Percentiles rank a stretch among this genome's conserved stretches.
Evolutionary conservation across 768 basidiomycete species (phyloP).

Genomic region (Leccinum uliginosum): DNA sequence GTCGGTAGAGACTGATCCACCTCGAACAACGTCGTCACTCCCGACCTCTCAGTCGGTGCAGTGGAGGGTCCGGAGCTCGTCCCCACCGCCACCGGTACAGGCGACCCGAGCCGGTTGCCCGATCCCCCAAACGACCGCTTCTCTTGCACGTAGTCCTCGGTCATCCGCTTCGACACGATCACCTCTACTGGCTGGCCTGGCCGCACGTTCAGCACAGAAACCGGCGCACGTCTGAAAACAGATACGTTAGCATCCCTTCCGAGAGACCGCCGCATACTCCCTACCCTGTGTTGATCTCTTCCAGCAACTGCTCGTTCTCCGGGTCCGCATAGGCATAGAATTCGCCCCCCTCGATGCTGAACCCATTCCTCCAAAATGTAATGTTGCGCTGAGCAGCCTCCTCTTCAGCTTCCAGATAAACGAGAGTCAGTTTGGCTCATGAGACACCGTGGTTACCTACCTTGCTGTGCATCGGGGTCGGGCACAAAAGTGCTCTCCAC

Average conservation of each 20-base stretch:
- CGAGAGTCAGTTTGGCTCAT: neutral
- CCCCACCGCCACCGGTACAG: slow-evolving; percentile 43
- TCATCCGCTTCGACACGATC: slow-evolving; percentile 61
- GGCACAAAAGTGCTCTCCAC: slow-evolving; percentile 71
- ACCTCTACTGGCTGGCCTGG: slow-evolving; percentile 83
- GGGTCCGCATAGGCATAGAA: slow-evolving; percentile 83
- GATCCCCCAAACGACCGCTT: slow-evolving; percentile 61
- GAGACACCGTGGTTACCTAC: slow-evolving; percentile 5
- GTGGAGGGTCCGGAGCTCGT: too few relatives aligned
- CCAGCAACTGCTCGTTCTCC: slow-evolving; percentile 59
- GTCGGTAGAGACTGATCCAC: slow-evolving; percentile 70
- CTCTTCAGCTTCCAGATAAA: slow-evolving; percentile 33
- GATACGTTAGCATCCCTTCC: neutral
- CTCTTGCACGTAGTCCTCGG: slow-evolving; percentile 69
- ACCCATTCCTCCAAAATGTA: slow-evolving; percentile 93
- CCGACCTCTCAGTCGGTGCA: too few relatives aligned
- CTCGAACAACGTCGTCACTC: too few relatives aligned
- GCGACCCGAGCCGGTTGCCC: slow-evolving; percentile 80
- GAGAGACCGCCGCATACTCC: neutral
- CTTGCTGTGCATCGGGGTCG: slow-evolving; percentile 52
- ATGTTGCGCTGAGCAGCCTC: slow-evolving; percentile 66
- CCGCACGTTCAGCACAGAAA: slow-evolving; percentile 65
- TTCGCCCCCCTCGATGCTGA: slow-evolving; percentile 81
- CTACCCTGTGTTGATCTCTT: slow-evolving; percentile 78
- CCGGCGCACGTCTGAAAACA: slow-evolving; percentile 64